Evolutionary conservation across 768 basidiomycete species (phyloP).

Genomic region (Macrocybe gigantea): DNA sequence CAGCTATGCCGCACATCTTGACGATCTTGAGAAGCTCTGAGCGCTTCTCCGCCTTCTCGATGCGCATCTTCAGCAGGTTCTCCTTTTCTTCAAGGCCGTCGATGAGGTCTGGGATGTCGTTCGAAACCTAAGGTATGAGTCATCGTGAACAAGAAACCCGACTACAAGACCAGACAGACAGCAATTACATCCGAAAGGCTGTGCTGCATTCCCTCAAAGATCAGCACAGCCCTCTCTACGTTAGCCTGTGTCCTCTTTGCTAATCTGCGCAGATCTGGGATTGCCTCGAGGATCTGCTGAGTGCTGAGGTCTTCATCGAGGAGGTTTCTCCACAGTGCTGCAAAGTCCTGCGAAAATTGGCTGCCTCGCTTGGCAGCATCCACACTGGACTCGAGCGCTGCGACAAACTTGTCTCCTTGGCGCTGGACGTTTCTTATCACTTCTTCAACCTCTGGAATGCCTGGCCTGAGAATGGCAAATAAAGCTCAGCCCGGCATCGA

Average conservation of each 20-base stretch:
- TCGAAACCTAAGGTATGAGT: conserved; percentile 4
- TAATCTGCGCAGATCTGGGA: not conserved
- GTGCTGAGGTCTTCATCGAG: not conserved
- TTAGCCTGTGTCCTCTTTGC: not conserved
- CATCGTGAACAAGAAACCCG: no score
- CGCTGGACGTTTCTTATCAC: conserved; percentile 10
- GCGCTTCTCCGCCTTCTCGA: conserved; percentile 4
- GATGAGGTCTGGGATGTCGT: conserved; percentile 8
- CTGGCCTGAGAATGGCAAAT: conserved; percentile 5
- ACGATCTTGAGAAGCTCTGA: conserved; percentile 5
- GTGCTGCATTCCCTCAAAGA: no score
- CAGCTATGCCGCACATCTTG: conserved; percentile 9
- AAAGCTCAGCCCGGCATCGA: not conserved
- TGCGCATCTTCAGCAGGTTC: not conserved
- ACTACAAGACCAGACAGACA: no score
- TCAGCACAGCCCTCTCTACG: no score
- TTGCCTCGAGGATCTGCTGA: not conserved
- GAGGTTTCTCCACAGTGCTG: not conserved
- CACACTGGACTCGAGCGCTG: conserved; percentile 6
- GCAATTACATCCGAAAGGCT: no score
- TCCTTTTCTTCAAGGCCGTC: conserved; percentile 7
- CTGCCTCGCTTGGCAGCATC: conserved; percentile 2
- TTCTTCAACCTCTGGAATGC: conserved; percentile 5
- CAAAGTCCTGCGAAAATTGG: conserved; percentile 1
- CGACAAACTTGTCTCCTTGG: conserved; percentile 7